phyloP scores from a whole-genome alignment of 805 yeast genomes.

The Starmerella powellii region DNA sequence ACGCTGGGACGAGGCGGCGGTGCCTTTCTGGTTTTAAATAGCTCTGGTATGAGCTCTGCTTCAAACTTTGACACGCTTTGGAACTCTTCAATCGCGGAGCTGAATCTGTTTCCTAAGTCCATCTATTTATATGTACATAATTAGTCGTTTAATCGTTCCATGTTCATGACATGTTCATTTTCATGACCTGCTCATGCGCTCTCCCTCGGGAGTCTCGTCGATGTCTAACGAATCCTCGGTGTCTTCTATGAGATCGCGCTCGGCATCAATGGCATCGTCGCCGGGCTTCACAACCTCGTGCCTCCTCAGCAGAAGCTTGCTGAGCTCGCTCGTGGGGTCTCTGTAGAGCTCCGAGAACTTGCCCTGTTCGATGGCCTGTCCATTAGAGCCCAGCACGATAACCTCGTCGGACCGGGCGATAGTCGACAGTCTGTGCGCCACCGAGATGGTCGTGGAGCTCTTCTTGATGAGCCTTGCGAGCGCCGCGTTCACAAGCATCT shows the following conservation, averaged over 20 bases:
- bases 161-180: not conserved
- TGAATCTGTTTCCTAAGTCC: too few species aligned
- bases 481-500: constrained; percentile 69
- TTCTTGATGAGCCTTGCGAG: constrained; percentile 42
- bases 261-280: constrained; percentile 2
- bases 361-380: constrained; percentile 66
- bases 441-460: constrained; percentile 61
- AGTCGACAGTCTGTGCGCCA: constrained; percentile 85
- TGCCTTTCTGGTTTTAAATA: too few species aligned
- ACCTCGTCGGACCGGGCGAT: constrained; percentile 72
- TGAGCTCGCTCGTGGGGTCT: constrained; percentile 37
- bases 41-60: too few species aligned
- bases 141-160: not conserved
- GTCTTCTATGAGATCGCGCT: constrained; percentile 11
- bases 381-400: constrained; percentile 62
- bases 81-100: too few species aligned
- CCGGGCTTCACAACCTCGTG: constrained; percentile 16
- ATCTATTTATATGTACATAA: not conserved
- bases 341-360: constrained; percentile 40
- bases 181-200: constrained; percentile 1
- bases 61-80: too few species aligned
- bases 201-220: constrained; percentile 13
- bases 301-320: constrained; percentile 30
- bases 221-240: constrained; percentile 6
- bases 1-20: too few species aligned